Conservation (phyloP, 129 eudicot species). For the Tanacetum coccineum region DNA sequence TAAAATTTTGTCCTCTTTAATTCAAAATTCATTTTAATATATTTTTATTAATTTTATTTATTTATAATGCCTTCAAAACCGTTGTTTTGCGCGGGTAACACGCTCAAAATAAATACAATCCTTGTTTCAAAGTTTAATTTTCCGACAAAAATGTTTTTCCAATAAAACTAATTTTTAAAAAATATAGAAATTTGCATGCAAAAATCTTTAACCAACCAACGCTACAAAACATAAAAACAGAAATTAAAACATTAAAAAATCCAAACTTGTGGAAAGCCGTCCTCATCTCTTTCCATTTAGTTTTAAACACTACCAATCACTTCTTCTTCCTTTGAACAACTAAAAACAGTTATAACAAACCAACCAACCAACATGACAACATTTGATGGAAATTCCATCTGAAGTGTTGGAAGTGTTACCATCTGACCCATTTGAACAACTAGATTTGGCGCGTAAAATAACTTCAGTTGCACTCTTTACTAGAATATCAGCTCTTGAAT, state of each 20-base stretch:
- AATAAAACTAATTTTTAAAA: too few species aligned
- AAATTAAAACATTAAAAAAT: not conserved
- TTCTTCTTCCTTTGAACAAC: slow-evolving; percentile 12
- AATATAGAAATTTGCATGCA: too few species aligned
- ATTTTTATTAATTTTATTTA: too few species aligned
- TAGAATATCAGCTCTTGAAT: slow-evolving; percentile 84
- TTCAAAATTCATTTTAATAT: too few species aligned
- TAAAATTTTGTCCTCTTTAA: too few species aligned
- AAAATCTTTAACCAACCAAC: too few species aligned
- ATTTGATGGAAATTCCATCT: slow-evolving; percentile 82
- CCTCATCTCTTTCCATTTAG: slow-evolving; percentile 29
- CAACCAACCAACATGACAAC: slow-evolving; percentile 31
- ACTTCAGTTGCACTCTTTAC: slow-evolving; percentile 96
- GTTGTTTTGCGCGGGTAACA: too few species aligned
- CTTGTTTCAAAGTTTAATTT: too few species aligned
- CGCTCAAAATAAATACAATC: too few species aligned
- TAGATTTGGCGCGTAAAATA: slow-evolving; percentile 89
- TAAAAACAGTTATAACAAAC: not conserved
- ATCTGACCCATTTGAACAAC: slow-evolving; percentile 89
- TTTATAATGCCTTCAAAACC: too few species aligned
- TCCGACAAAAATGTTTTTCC: too few species aligned
- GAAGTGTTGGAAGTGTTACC: slow-evolving; percentile 71
- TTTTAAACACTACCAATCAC: slow-evolving; percentile 2
- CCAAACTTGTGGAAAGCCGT: slow-evolving; percentile 15
- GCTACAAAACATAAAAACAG: too few species aligned